Base-by-base conservation (phyloP, 179 eudicot genomes). In the Actinidia arguta region DNA sequence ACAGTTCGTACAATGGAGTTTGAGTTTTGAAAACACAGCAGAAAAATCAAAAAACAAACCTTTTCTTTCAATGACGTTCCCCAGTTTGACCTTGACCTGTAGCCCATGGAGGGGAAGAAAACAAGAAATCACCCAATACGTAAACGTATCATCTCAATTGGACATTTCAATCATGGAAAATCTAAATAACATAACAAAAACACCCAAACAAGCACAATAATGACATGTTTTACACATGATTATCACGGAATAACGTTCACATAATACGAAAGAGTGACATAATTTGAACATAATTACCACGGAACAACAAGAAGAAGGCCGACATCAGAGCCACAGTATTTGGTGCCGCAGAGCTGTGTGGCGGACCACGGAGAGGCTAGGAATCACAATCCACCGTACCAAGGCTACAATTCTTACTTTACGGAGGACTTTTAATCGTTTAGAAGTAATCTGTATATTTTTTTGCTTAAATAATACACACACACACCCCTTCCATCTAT, bases 41-140 rank as follows among this genome's bases (percentile, higher is more conserved):
- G 14, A 6, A 24, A 86, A 79, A 52, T 61, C 16, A 61, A 80
- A 81, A 84, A 56, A 7, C 81, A 62, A 74, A 93, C 98, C 98
- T 92, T 89, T 95, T 75, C 93, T 90, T 79, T 91, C 91, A 39
- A 95, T 88, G 58, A 92, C 88, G 39, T 90, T 91, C 64, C 98
- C 99, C 22, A 86, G 84, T 75, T 93, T 90, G 64, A 95, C 93
- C 98, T 93, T 90, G 64, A 95, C 93, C 98, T 95, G 90, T 83
- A 88, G n/a, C 61, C 6, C 12, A 16, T 27, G 11, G 14, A 67
- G 10, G 1, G 2, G 22, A 11, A 1, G 10, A 10, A 31, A 47
- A 14, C 8, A 24, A 27, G n/a, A 4, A 44, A 14, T 3, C 18
- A 56, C 55, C 12, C 39, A 44, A 74, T 74, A 31, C 14, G 22